Conservation (phyloP, 164 flowering plant genomes). For the Liquidambar formosana region DNA sequence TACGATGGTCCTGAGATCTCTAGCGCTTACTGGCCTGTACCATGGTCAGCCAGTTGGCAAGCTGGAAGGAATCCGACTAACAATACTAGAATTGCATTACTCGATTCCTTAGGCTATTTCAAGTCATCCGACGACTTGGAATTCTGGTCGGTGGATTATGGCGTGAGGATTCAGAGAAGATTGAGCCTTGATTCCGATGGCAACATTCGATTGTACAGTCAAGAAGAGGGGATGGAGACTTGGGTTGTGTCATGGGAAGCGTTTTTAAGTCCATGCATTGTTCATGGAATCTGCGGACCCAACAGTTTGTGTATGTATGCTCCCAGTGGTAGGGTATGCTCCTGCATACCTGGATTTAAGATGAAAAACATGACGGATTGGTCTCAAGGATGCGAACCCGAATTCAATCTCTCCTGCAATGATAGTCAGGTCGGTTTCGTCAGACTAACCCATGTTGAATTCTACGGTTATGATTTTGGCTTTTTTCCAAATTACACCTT, state of each 20-base stretch:
- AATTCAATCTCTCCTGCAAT: conserved; percentile 16
- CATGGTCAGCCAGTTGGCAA: not conserved
- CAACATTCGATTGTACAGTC: conserved; percentile 27
- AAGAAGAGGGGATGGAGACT: not conserved
- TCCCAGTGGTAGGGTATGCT: conserved; percentile 17
- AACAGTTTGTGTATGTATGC: conserved; percentile 26
- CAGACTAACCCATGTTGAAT: conserved; percentile 17
- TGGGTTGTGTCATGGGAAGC: conserved; percentile 32
- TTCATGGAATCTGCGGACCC: conserved; percentile 30
- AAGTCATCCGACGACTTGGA: conserved; percentile 15
- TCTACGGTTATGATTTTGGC: conserved; percentile 27
- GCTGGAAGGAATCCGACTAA: conserved; percentile 19
- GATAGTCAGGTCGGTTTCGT: not conserved
- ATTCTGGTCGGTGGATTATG: conserved; percentile 16
- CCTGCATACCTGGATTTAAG: conserved; percentile 26
- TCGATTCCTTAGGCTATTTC: conserved; percentile 24
- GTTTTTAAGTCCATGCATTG: conserved; percentile 8
- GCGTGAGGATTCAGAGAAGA: conserved; percentile 14
- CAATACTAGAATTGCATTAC: conserved; percentile 21
- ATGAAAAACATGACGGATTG: conserved; percentile 17
- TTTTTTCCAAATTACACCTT: not conserved
- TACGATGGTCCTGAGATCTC: conserved; percentile 23
- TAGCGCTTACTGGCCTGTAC: conserved; percentile 36
- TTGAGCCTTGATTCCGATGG: conserved; percentile 34
- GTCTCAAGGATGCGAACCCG: conserved; percentile 37